phyloP scores from a whole-genome alignment of 805 yeast genomes.

The Hanseniaspora pseudoguilliermondii region DNA sequence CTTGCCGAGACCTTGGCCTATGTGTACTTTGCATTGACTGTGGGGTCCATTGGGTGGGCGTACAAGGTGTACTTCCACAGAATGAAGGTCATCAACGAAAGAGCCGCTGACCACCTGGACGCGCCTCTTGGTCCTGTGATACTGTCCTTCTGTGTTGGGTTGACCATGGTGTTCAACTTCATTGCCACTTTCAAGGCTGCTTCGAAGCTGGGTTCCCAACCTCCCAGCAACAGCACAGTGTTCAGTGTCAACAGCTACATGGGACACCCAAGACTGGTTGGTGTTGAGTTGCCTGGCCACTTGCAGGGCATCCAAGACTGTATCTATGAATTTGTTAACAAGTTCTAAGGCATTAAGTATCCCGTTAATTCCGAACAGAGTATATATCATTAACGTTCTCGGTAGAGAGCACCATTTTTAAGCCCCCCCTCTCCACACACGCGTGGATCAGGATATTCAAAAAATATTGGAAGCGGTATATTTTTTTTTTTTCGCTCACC shows the following conservation, averaged over 20 bases:
- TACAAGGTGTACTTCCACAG: conserved; percentile 63
- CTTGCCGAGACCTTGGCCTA: conserved; percentile 65
- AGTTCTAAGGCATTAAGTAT: conserved; percentile 14
- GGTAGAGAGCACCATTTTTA: no score
- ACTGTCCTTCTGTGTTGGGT: conserved; percentile 54
- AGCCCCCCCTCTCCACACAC: no score
- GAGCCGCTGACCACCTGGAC: conserved; percentile 81
- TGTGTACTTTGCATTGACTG: conserved; percentile 63
- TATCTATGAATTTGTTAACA: conserved; percentile 28
- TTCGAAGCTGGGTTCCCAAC: conserved; percentile 17
- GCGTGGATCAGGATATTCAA: no score
- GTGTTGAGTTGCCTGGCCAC: conserved; percentile 15
- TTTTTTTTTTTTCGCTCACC: no score
- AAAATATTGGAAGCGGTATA: no score
- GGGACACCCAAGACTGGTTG: background rate
- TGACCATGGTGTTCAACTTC: conserved; percentile 61
- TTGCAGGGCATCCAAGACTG: conserved; percentile 24
- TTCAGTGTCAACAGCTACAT: background rate
- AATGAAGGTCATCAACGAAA: conserved; percentile 55
- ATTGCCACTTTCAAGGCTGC: conserved; percentile 45
- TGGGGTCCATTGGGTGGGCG: conserved; percentile 84
- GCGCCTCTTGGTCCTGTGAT: conserved; percentile 81
- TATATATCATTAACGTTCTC: no score
- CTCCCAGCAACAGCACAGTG: conserved; percentile 15
- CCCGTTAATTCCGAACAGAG: no score